Base-by-base conservation (phyloP, 768 basidiomycete species). In the Termitomyces sp. region DNA sequence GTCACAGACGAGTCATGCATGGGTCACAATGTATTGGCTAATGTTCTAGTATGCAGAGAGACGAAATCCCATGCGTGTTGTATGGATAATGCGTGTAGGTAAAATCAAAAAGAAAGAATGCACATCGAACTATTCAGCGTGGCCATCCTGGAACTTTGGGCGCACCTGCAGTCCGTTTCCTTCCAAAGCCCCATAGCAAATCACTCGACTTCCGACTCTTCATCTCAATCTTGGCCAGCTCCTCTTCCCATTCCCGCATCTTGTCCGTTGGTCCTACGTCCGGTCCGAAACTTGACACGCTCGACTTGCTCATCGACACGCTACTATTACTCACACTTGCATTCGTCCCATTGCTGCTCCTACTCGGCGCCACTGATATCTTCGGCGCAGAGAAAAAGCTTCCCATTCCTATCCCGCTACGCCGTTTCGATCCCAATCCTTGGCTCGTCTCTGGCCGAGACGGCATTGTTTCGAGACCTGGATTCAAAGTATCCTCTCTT, bases 161-260 rank as follows among this genome's bases (percentile, higher is more conserved):
- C 55, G 60, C 58, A 39, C 66, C 62, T 48, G 58, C 55, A 23
- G 59, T 64, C 41, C 70, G 67, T 63, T 72, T 73, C 63, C 71
- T 75, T 56, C 68, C 71, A 39, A 71, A 80, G 19, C 78, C 77
- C 43, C 50, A 40, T 6, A 77, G 67, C 66, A 79, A 64, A 63
- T 78, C 76, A 56, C 77, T 81, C 45, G 74, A 76, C 63, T 72
- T 69, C 44, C 79, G 80, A 70, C 82, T 87, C 68, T 73, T 73
- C 62, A 75, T 71, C 70, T 90, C 89, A 61, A 91, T 89, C 59
- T 81, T 77, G 58, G 77, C 82, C 44, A 90, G 76, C 73, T 91
- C 88, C 67, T 82, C 83, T 69, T 91, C 90, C 89, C 90, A 92
- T 61, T 85, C 89, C 54, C 76, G 73, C 66, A 83, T 73, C 42